Evolutionary conservation across 1,284 basidiomycete genomes (phyloP), one percentile per base, ranked within the genome.

Genomic region (Pseudozyma pruni): DNA sequence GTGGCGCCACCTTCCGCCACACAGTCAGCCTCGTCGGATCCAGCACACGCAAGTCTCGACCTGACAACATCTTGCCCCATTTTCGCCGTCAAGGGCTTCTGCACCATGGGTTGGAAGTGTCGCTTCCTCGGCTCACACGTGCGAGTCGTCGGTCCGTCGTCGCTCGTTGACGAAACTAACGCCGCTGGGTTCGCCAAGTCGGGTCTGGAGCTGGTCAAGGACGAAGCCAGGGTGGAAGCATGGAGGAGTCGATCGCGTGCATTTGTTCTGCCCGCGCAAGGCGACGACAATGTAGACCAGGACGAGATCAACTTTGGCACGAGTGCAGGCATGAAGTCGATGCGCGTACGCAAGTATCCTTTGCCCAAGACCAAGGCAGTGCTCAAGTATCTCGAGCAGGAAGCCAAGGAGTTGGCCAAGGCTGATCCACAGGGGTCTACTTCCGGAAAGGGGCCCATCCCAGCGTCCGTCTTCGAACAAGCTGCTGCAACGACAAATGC

Each of bases 81-180:
- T 4, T 93, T 88, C 74, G 84, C 86, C 25, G 88, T 89, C 66
- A 86, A 87, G 6, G 94, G 94, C 0, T 87, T 90, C 77, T 98
- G 94, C 84, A 89, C 89, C 48, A 88, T 88, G 68, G 95, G 93
- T 5, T 90, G 92, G 84, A 91, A 92, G 82, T 98, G 95, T 81
- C 89, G 95, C 2, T 96, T 91, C 84, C 87, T 96, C 4, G 90
- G 90, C 11, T 89, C 87, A 0, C 95, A 98, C 40, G 74, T 80
- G 3, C 44, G 43, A 4, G 35, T 70, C 23, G 60, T 75, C 9
- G 64, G 67, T 17, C 19, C 64, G 8, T 78, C 74, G 9, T 45
- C 35, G 1, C 51, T 66, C 8, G 34, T 10, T 8, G 43, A 45
- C 25, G 11, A 33, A 0, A 19, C n/a, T 3, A 33, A 39, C 2